Base-by-base conservation (phyloP, 1,284 basidiomycete species). In the Pseudozyma tsukubaensis region DNA sequence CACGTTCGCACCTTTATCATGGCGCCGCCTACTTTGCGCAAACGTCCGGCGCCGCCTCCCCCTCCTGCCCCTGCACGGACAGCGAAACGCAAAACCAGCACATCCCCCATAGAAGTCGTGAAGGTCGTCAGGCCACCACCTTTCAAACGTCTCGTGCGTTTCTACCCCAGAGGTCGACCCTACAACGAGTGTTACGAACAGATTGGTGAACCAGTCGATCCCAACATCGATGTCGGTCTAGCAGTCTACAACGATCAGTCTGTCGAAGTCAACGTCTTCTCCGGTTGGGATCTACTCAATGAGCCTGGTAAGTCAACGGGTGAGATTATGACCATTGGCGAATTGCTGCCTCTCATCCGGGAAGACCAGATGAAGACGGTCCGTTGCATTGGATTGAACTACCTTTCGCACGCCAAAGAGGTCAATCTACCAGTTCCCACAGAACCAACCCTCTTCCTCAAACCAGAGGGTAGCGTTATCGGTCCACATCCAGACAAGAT, bases 331-430 rank as follows among this genome's bases (percentile, higher is more conserved):
- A 92, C 91, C 1, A 91, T 93, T 50, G 88, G 89, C 77, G 86
- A 88, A 42, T 88, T 94, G 21, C 88, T 94, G 14, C 85, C 89
- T 1, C 92, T 92, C 6, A 87, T 94, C 34, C 87, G 89, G 3
- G 86, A 88, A 1, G 58, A 76, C 16, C 72, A 84, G 47, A 57
- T 84, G 3, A 75, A 59, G 87, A 90, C 90, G 4, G 91, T 93
- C 50, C 88, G 92, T 13, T 92, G 92, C 80, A 85, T 94, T 14
- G 92, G 92, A 0, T 86, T 93, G 42, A 93, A 94, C 83, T 94
- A 93, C 79, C 88, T 88, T 19, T 91, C 92, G 62, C 91, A 92
- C 85, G 91, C 91, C 5, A 91, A 91, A 1, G 81, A 82, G 32
- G 72, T 71, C 47, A 57, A 69, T 8, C 53, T 82, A 16, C 35